Evolutionary conservation across 495 filamentous ascomycete genomes (phyloP), one percentile per base, ranked within the genome.

Genomic region (Penicillium silybi): DNA sequence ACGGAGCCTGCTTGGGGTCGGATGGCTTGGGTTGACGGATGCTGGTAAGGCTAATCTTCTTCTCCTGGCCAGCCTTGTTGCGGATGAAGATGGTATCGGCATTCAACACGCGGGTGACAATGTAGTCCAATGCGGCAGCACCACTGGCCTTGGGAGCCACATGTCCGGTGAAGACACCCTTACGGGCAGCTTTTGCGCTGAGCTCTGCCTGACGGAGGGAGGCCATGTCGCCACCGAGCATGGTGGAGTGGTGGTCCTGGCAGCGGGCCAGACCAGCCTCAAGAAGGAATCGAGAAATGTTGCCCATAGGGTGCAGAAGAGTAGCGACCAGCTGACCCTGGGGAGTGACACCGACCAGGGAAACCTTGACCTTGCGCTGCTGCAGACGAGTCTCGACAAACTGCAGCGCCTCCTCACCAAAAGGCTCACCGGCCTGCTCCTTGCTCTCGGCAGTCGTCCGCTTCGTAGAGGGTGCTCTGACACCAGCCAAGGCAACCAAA

Each of bases 11-110:
- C 57, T 86, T 86, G 9, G 85, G 83, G 62, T 89, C 86, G 7
- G 85, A 81, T 1, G 84, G 84, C 65, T 96, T 91, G 15, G 95
- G 95, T 39, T 93, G 92, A 38, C 95, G 82, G 49, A 96, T 81
- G 64, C 92, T 97, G 73, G 90, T 96, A 46, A 99, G 72, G 64
- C 85, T 95, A 64, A 96, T 86, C 58, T 90, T 85, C 77, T 89
- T 92, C 69, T 99, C 95, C 26, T 70, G 75, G 0, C 90, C 92
- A 32, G 84, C 77, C 75, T 92, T 92, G 68, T 82, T 88, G 37
- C 90, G 82, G 38, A 97, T 74, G 58, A 89, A 86, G 34, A 97
- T 78, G 0, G 90, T 95, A 66, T 99, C 95, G 6, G 90, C 90
- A 57, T 86, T 90, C 64, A 92, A 75, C 44, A 99, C 80, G 64